phyloP scores from a whole-genome alignment of 2,329 filamentous ascomycete species.

The Colletotrichum eleusines region DNA sequence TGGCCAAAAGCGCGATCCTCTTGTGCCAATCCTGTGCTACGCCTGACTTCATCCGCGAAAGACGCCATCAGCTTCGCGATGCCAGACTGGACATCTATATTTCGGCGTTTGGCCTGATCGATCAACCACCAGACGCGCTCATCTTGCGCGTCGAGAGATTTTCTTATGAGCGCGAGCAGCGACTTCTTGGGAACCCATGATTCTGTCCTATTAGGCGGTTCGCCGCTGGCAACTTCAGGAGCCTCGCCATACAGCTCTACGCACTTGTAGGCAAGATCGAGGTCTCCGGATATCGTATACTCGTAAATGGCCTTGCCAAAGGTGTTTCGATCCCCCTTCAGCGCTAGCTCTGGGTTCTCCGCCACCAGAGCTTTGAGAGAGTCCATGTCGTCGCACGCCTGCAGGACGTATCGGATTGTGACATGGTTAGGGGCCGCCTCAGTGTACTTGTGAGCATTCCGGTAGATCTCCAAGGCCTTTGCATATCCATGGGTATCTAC shows the following conservation, averaged over 20 bases:
- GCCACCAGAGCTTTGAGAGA: slow-evolving; percentile 46
- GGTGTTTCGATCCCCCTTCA: slow-evolving; percentile 29
- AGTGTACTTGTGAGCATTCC: slow-evolving; percentile 47
- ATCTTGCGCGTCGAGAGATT: slow-evolving; percentile 37
- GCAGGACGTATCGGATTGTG: slow-evolving; percentile 50
- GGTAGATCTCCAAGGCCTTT: slow-evolving; percentile 51
- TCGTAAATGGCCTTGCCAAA: slow-evolving; percentile 35
- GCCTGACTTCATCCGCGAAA: slow-evolving; percentile 37
- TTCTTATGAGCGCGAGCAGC: slow-evolving; percentile 33
- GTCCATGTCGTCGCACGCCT: slow-evolving; percentile 46
- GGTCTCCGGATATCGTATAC: slow-evolving; percentile 25
- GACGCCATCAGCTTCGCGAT: slow-evolving; percentile 38
- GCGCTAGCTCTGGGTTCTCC: slow-evolving; percentile 48
- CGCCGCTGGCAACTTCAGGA: not conserved
- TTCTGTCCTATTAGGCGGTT: not conserved
- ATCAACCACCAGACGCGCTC: slow-evolving; percentile 39
- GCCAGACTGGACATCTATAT: slow-evolving; percentile 36
- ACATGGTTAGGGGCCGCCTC: slow-evolving; percentile 46
- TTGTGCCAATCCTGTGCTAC: slow-evolving; percentile 18
- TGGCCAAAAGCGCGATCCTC: slow-evolving; percentile 3
- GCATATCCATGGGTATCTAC: slow-evolving; percentile 48
- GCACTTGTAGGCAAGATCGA: slow-evolving; percentile 38
- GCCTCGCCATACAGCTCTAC: slow-evolving; percentile 31
- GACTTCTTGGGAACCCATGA: slow-evolving; percentile 33
- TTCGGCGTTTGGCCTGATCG: slow-evolving; percentile 38